Percentiles rank a stretch among this genome's conserved stretches.
Conservation (phyloP, 768 basidiomycete genomes). For the Mycena vitilis region DNA sequence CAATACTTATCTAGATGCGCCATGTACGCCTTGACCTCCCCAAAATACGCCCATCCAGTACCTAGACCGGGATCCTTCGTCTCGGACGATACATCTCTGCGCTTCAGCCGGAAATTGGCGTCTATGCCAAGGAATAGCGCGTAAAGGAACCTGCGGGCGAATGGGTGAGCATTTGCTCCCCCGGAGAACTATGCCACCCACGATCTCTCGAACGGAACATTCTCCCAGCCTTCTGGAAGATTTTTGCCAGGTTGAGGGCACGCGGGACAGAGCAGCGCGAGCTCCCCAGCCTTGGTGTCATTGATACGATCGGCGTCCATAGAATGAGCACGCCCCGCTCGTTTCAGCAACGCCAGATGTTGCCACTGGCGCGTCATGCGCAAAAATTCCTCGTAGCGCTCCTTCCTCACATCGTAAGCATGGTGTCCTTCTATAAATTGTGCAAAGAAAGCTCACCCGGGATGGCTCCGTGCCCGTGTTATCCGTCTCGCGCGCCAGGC, state of each 20-base stretch:
- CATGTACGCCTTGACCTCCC: neutral
- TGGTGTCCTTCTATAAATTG: neutral
- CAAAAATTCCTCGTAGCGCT: neutral
- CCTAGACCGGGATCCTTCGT: neutral
- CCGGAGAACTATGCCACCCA: too few relatives aligned
- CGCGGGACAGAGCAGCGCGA: neutral
- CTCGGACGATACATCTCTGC: neutral
- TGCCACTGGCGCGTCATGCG: neutral
- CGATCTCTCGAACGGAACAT: neutral
- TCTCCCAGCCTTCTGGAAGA: neutral
- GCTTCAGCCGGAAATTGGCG: neutral
- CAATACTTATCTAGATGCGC: neutral
- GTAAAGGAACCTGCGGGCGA: neutral
- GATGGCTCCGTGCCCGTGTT: neutral
- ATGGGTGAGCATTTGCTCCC: too few relatives aligned
- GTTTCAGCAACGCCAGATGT: neutral
- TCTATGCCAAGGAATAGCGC: neutral
- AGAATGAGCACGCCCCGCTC: neutral
- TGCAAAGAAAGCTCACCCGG: neutral
- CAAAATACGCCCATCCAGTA: neutral
- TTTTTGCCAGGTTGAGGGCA: neutral
- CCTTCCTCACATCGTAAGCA: neutral
- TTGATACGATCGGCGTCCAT: neutral
- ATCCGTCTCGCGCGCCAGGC: neutral
- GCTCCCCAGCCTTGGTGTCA: neutral